Base-by-base conservation (phyloP, 306 rosid genomes). In the Vachellia pachyceras region DNA sequence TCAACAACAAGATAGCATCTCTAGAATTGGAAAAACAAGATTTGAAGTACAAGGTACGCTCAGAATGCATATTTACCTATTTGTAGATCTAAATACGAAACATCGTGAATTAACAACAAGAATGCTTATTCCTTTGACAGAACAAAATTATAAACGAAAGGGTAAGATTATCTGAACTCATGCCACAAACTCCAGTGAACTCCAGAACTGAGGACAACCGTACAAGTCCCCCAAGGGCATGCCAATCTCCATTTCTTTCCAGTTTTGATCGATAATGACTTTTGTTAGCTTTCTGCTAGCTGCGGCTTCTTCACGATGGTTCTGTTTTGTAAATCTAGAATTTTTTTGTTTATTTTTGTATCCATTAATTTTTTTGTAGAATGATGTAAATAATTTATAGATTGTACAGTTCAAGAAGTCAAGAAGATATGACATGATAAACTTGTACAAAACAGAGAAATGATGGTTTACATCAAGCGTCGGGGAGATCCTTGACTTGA, bases 11-110 rank as follows among this genome's bases (percentile, higher is more conserved):
- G 84, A 77, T 91, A 72, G 40, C 90, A 25, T 82, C 84, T 46
- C 84, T 90, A 82, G 97, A 95, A 83, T 89, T 86, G 88, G 97
- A 95, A 82, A 83, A 80, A 64, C 78, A 89, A 69, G 92, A 90
- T 78, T 86, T 93, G 82, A 93, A 85, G 90, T 85, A 83, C 71
- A 95, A 93, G 97, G 98, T 94, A 86, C 37, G 36, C 35, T 54
- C 25, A 71, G 5, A 67, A 18, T 23, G 5, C 15, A 58, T 58
- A 47, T 46, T 3, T 18, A 7, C 8, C 7, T 50, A 50, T 50
- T 22, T 18, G 50, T 69, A 40, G 61, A 60, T 52, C 61, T 20
- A 45, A 57, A 37, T 68, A 5, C 6, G n/a, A 35, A 75, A 45
- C 74, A 69, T 44, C 25, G 44, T 42, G 71, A 13, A 35, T 60